Conservation (phyloP, 2,329 filamentous ascomycete genomes). For the Nothophaeocryptopus gaeumannii region DNA sequence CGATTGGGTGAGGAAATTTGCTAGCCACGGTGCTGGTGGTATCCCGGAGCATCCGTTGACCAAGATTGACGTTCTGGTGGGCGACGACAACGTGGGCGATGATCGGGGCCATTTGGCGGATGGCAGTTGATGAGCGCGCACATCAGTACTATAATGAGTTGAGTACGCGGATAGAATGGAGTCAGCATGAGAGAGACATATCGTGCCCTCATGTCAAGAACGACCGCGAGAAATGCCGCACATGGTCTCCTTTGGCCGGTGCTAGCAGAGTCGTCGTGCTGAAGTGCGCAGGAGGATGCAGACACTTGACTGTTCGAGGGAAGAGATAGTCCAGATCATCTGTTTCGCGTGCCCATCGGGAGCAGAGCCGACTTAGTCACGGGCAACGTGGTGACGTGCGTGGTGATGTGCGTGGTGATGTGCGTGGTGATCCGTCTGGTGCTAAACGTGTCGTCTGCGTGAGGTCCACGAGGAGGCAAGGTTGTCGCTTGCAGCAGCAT, state of each 20-base stretch:
- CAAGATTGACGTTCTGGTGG: conserved; percentile 4
- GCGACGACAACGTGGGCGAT: background rate
- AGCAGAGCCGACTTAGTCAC: background rate
- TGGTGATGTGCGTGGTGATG: no score
- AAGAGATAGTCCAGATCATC: conserved; percentile 6
- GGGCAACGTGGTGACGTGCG: background rate
- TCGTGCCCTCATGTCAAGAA: conserved; percentile 1
- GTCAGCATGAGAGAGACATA: background rate
- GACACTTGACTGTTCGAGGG: conserved; percentile 4
- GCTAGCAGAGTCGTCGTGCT: background rate
- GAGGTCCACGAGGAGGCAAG: conserved; percentile 12
- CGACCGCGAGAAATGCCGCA: background rate
- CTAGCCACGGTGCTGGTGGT: background rate
- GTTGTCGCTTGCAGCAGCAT: conserved; percentile 10
- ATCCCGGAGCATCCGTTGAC: conserved; percentile 6
- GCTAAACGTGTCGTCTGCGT: conserved; percentile 8
- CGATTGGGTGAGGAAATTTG: conserved; percentile 10
- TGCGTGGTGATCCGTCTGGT: background rate
- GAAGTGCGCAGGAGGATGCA: background rate
- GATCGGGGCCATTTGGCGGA: background rate
- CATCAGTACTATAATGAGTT: background rate
- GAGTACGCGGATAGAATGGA: background rate
- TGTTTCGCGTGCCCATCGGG: background rate
- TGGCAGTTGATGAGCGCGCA: background rate
- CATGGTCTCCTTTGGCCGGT: conserved; percentile 2